Conservation (phyloP, 2,329 filamentous ascomycete species). For the Chaetomiaceae sp. region DNA sequence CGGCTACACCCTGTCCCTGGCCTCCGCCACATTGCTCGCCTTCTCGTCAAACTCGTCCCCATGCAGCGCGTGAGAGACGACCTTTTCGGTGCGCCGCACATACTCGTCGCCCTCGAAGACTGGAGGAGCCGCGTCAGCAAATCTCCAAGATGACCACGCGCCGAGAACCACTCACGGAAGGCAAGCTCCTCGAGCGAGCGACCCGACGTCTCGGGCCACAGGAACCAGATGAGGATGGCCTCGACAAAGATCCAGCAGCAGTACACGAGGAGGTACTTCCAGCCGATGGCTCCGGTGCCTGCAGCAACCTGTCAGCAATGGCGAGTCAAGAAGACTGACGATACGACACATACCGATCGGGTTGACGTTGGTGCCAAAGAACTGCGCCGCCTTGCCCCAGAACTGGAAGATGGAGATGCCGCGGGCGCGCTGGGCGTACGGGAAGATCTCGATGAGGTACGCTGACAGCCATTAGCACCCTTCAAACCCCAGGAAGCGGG, state of each 20-base stretch:
- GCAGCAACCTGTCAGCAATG: not conserved
- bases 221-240: conserved; percentile 27
- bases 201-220: conserved; percentile 29
- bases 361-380: conserved; percentile 33
- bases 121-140: not conserved
- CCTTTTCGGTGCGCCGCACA: conserved; percentile 9
- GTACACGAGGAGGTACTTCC: conserved; percentile 32
- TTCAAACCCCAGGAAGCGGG: conserved; percentile 26
- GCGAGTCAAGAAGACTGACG: not conserved
- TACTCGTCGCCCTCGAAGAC: conserved; percentile 24
- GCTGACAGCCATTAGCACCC: conserved; percentile 28
- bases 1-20: conserved; percentile 14
- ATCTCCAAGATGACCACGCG: too few relatives aligned
- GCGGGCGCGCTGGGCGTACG: conserved; percentile 29
- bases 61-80: conserved; percentile 15
- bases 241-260: conserved; percentile 32
- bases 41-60: conserved; percentile 10
- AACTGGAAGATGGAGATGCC: conserved; percentile 34
- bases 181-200: conserved; percentile 29
- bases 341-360: conserved; percentile 31
- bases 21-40: not conserved
- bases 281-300: conserved; percentile 28
- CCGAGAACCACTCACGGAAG: too few relatives aligned
- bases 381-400: conserved; percentile 30
- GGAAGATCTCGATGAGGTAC: conserved; percentile 34